Evolutionary conservation across 306 rosid species (phyloP).

Genomic region (Trichosanthes cucumerina): DNA sequence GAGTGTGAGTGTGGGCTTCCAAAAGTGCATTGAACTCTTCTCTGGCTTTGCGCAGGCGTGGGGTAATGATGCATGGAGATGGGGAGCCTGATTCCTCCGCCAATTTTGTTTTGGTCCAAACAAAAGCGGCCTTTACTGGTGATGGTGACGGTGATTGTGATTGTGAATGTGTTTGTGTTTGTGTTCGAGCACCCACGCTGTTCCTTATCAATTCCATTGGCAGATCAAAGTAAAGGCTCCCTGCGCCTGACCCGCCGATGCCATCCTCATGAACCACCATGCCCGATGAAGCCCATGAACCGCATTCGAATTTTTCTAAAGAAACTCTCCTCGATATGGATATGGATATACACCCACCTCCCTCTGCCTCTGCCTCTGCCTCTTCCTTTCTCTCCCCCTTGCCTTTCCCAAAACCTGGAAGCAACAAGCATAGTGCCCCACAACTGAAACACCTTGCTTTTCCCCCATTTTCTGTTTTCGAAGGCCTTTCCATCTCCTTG

Average conservation of each 20-base stretch:
- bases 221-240: constrained; percentile 6
- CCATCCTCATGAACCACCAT: not conserved
- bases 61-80: constrained; percentile 2
- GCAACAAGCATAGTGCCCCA: not conserved
- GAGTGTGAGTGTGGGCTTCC: not conserved
- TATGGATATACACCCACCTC: not conserved
- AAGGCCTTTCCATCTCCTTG: not conserved
- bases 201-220: constrained; percentile 6
- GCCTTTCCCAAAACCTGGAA: not conserved
- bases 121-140: not conserved
- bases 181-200: not conserved
- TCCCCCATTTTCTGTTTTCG: not conserved
- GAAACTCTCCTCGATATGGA: constrained; percentile 6
- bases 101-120: not conserved
- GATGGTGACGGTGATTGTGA: not conserved
- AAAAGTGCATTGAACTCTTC: constrained; percentile 3
- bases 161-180: not conserved
- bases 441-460: not conserved
- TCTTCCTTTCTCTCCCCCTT: not conserved
- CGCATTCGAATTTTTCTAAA: not conserved
- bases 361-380: not conserved
- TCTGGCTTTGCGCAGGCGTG: constrained; percentile 10
- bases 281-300: constrained; percentile 1
- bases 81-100: not conserved
- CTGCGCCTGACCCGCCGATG: not conserved